Evolutionary conservation across 2,329 filamentous ascomycete species (phyloP), one percentile per base, ranked within the genome.

Genomic region (Trichoderma koningii): DNA sequence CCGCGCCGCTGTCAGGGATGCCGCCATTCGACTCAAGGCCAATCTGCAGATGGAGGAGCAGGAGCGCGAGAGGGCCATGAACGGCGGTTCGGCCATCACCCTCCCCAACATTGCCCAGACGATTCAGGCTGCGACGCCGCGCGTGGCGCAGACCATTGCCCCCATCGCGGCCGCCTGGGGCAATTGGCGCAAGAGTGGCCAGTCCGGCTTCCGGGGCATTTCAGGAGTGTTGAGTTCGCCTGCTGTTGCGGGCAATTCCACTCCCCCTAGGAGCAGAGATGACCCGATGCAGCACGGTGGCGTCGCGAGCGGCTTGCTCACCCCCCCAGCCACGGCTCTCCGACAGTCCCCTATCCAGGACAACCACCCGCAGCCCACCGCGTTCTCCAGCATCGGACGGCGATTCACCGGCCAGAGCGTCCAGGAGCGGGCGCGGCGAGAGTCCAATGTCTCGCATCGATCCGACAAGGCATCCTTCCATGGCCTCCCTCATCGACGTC

Each of bases 11-110:
- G 90, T 97, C 68, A 91, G 91, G 71, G 93, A 98, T 74, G 93
- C 93, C 6, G 91, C 92, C 42, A 98, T 98, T 71, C 89, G 95
- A 61, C 88, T 99, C 67, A 92, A 92, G 75, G 92, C 95, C 15
- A 97, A 97, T 73, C 82, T 99, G 42, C 92, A 98, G 75, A 99
- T 99, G 95, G 94, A 99, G 76, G 91, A 96, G 74, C 92, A 97
- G 75, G 93, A 97, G 78, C 91, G 92, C 59, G 94, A 98, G 76
- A 86, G 95, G 66, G 89, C 92, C 0, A 85, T 91, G 78, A 88
- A 89, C 62, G 88, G 88, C 55, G 86, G 85, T 15, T 89, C 87
- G 7, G 81, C 86, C 30, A 83, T 89, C 67, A 86, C 82, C 62
- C 82, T 95, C 70, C 90, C 91, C 5, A 91, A 90, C 47, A 85